Evolutionary conservation across 2,329 filamentous ascomycete species (phyloP).

Genomic region (Diaporthe vexans): DNA sequence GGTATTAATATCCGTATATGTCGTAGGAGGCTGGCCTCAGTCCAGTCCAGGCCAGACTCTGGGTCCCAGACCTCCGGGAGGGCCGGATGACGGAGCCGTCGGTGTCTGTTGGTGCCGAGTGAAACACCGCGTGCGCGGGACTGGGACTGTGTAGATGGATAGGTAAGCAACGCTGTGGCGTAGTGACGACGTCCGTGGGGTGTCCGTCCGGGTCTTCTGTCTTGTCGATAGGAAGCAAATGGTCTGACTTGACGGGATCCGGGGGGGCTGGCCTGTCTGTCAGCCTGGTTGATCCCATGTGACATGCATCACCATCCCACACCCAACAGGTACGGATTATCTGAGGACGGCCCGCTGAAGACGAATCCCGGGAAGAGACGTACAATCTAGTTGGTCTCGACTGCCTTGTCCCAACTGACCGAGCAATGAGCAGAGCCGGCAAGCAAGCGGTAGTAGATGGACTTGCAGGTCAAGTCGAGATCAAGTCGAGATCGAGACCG

Average conservation of each 20-base stretch:
- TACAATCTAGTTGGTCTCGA: neutral
- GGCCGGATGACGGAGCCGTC: conserved; percentile 29
- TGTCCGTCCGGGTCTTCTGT: neutral
- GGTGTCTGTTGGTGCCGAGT: conserved; percentile 27
- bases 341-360: neutral
- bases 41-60: conserved; percentile 28
- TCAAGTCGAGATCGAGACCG: neutral
- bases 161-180: neutral
- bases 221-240: neutral
- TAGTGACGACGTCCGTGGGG: neutral
- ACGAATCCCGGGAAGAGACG: neutral
- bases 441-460: neutral
- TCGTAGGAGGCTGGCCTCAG: conserved; percentile 22
- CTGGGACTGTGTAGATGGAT: neutral
- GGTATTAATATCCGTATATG: conserved; percentile 20
- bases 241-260: conserved; percentile 2
- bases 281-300: conserved; percentile 16
- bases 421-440: conserved; percentile 2
- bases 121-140: conserved; percentile 17
- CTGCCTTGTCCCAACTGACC: neutral
- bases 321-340: neutral
- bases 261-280: conserved; percentile 28
- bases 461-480: neutral
- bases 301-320: conserved; percentile 19
- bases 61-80: conserved; percentile 33